Evolutionary conservation across 495 filamentous ascomycete species (phyloP).

Genomic region (Penicillium malachiteum): DNA sequence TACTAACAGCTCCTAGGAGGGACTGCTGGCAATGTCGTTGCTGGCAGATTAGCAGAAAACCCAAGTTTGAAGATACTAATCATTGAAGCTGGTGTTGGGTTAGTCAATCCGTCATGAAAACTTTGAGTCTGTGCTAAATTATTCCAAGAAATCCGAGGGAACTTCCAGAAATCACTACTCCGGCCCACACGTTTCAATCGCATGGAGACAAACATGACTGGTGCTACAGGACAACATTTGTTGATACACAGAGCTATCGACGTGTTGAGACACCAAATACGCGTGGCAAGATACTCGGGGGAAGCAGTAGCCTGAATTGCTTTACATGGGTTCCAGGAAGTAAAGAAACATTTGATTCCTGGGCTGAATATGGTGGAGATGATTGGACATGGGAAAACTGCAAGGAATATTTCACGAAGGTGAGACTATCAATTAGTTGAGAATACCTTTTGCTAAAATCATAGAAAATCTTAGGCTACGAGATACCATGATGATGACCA

Average conservation of each 20-base stretch:
- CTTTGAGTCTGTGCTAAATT: not conserved
- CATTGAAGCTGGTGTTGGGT: not conserved
- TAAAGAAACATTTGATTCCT: slow-evolving; percentile 50
- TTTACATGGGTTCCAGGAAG: slow-evolving; percentile 51
- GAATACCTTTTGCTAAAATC: slow-evolving; percentile 16
- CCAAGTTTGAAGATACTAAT: not conserved
- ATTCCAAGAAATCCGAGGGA: not conserved
- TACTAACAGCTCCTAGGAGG: not conserved
- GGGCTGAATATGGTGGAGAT: slow-evolving; percentile 48
- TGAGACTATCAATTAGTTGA: slow-evolving; percentile 39
- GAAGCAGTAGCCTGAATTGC: slow-evolving; percentile 44
- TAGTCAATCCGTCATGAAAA: not conserved
- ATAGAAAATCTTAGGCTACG: not conserved
- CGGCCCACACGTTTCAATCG: not conserved
- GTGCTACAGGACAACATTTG: slow-evolving; percentile 55
- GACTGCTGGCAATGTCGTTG: not conserved
- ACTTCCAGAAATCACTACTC: not conserved
- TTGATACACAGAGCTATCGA: slow-evolving; percentile 51
- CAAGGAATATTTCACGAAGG: slow-evolving; percentile 3
- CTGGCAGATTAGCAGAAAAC: not conserved
- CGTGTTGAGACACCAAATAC: slow-evolving; percentile 57
- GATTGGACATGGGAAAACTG: slow-evolving; percentile 52
- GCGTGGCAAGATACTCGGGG: slow-evolving; percentile 49
- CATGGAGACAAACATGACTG: slow-evolving; percentile 42
- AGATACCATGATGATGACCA: slow-evolving; percentile 47